phyloP scores from a whole-genome alignment of 2,329 filamentous ascomycete genomes.

The Cordyceps tenuipes region DNA sequence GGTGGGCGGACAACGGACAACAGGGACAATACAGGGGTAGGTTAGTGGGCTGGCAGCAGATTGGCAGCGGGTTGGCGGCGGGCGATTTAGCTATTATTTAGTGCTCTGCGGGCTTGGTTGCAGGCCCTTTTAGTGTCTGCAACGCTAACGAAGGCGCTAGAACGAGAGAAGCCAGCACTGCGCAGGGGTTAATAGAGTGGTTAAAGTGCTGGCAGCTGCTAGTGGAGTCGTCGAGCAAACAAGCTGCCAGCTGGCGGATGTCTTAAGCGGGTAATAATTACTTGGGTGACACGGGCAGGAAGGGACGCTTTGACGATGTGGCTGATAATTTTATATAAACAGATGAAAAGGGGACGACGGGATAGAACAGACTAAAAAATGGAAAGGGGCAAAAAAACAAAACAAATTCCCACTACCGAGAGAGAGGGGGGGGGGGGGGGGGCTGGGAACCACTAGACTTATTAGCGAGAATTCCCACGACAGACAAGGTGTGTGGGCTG shows the following conservation, averaged over 20 bases:
- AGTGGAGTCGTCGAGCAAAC: background rate
- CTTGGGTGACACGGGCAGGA: background rate
- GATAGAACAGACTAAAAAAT: background rate
- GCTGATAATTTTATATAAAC: too few relatives aligned
- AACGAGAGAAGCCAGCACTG: background rate
- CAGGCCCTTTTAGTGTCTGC: background rate
- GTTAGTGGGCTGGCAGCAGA: background rate
- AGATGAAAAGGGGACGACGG: background rate
- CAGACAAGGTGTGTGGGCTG: background rate
- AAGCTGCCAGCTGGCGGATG: background rate
- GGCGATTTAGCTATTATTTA: background rate
- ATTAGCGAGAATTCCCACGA: background rate
- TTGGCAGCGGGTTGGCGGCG: background rate
- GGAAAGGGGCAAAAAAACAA: background rate
- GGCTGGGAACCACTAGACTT: background rate
- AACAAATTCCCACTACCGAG: too few relatives aligned
- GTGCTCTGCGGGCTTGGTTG: background rate
- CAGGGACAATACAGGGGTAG: background rate
- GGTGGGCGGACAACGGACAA: background rate
- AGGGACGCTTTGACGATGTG: background rate
- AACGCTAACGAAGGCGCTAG: conserved; percentile 1
- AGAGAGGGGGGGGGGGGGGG: too few relatives aligned
- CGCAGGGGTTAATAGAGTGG: background rate
- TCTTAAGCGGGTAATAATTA: background rate
- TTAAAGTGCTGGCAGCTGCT: conserved; percentile 7